phyloP scores from a whole-genome alignment of 139 green algal genomes.

The Coelastrella sp. region DNA sequence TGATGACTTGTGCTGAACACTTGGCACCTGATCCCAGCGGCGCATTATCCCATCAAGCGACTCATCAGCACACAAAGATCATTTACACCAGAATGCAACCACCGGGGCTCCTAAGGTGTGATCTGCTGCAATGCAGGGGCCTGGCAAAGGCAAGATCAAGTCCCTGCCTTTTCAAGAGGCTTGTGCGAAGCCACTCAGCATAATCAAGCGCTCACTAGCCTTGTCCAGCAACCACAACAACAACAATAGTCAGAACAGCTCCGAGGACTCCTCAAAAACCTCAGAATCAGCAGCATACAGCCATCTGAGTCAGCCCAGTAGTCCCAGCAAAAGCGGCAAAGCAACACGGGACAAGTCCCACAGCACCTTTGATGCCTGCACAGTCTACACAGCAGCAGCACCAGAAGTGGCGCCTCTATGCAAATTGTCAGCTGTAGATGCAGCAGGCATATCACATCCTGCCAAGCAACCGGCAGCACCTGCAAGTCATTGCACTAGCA shows the following conservation, averaged over 20 bases:
- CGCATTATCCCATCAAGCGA: no score
- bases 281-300: not conserved
- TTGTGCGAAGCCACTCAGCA: slow-evolving; percentile 20
- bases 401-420: not conserved
- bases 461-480: not conserved
- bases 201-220: not conserved
- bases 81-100: no score
- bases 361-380: not conserved
- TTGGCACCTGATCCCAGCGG: no score
- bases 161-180: not conserved
- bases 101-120: no score
- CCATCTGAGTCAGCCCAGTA: not conserved
- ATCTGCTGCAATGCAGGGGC: not conserved
- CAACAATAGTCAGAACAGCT: not conserved
- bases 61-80: no score
- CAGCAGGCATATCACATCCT: not conserved
- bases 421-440: not conserved
- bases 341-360: not conserved
- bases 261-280: not conserved
- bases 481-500: not conserved
- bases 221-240: slow-evolving; percentile 25
- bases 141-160: not conserved
- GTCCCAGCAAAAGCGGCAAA: not conserved
- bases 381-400: not conserved
- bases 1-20: no score